Conservation (phyloP, 306 rosid species). For the Cucumis cinereus region DNA sequence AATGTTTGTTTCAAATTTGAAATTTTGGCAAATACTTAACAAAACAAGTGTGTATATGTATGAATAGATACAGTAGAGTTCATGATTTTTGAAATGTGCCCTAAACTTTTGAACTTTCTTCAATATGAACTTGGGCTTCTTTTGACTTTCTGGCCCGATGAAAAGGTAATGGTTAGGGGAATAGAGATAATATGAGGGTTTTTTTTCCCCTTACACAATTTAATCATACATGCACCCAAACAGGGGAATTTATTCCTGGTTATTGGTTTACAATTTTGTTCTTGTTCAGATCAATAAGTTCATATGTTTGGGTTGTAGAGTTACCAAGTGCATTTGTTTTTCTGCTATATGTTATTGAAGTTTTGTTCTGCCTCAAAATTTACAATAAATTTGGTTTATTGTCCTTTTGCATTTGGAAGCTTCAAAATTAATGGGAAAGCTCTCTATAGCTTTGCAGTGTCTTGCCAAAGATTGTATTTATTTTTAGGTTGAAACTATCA, state of each 20-base stretch:
- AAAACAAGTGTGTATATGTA: neutral
- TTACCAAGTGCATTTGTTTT: neutral
- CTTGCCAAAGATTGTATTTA: neutral
- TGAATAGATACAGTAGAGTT: neutral
- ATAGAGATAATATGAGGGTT: neutral
- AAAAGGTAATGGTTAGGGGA: neutral
- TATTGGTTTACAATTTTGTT: neutral
- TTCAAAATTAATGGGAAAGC: neutral
- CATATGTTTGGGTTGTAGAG: neutral
- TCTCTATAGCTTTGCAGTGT: neutral
- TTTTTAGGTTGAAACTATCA: neutral
- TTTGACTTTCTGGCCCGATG: neutral
- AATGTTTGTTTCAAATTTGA: neutral
- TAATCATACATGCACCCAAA: neutral
- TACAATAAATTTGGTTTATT: neutral
- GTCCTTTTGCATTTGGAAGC: neutral
- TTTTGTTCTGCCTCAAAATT: neutral
- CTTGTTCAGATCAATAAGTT: neutral
- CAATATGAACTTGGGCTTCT: neutral
- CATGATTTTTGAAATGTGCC: neutral
- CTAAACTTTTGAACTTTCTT: neutral
- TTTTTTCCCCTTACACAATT: neutral
- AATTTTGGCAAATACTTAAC: neutral
- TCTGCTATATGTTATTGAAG: neutral
- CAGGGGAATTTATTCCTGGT: neutral